Base-by-base conservation (phyloP, 2,329 filamentous ascomycete genomes). In the Paracorniculantispora psalliotae region DNA sequence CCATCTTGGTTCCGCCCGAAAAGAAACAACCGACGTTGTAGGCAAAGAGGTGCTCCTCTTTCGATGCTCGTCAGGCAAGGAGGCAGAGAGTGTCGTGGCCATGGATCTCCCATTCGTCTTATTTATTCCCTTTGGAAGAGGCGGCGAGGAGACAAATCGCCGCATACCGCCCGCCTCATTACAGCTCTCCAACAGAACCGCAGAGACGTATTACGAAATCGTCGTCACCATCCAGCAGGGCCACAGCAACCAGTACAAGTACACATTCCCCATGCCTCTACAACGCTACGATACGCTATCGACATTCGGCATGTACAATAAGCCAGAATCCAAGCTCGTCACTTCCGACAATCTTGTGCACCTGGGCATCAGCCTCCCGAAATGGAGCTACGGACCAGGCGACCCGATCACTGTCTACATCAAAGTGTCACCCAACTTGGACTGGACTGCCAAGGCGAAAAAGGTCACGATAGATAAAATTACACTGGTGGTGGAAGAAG, bases 221-320 rank as follows among this genome's bases (percentile, higher is more conserved):
- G 91, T 97, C 59, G 94, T 99, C 54, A 96, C 89, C 54, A 89
- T 99, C 23, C 93, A 97, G 70, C 93, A 97, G 74, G 91, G 92
- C 3, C 87, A 89, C 66, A 85, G 86, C 67, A 86, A 90, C 62
- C 91, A 97, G 75, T 91, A 90, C 74, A 96, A 96, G 75, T 94
- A 96, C 74, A 80, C 86, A 4, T 97, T 97, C 66, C 91, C 94
- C 1, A 89, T 97, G 41, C 93, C 93, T 1, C 85, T 99, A 66
- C 86, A 91, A 65, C 84, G 94, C 70, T 99, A 97, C 77, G 94
- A 99, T 73, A 99, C 93, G 1, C 80, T 99, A 51, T 97, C 92
- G 44, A 97, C 94, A 1, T 99, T 99, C 76, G 94, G 94, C 74
- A 97, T 97, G 94, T 99, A 97, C 79, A 97, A 97, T 75, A 88